These are phyloP conservation scores for Kwoniella botswanensis DNA, from an alignment of 768 basidiomycete genomes.

Conservation along the genomic window DNA sequence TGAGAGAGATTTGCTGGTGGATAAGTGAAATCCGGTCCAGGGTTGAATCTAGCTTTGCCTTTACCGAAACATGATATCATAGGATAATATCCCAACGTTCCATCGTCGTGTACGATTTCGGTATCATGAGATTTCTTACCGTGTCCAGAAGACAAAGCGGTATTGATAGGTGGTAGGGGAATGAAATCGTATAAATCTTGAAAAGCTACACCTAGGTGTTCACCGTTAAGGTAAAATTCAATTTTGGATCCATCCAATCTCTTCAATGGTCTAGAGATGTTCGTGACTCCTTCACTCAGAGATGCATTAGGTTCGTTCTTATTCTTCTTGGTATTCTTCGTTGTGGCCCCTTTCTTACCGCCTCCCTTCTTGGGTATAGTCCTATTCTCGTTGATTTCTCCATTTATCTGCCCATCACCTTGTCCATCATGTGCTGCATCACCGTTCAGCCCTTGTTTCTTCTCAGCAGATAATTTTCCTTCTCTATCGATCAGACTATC, in stretches of 20 bases:
- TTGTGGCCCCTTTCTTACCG: constrained; percentile 61
- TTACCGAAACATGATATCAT: constrained; percentile 92
- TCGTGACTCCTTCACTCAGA: neutral
- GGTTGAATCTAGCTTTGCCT: constrained; percentile 80
- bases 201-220: constrained; percentile 81
- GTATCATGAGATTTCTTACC: constrained; percentile 63
- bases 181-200: constrained; percentile 87
- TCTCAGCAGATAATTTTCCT: constrained; percentile 52
- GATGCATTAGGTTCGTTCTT: constrained; percentile 18
- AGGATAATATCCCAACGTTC: constrained; percentile 92
- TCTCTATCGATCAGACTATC: constrained; percentile 75
- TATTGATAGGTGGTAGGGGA: constrained; percentile 69
- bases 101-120: constrained; percentile 84
- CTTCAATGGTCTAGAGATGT: constrained; percentile 21
- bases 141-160: constrained; percentile 65
- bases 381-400: neutral
- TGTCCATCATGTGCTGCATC: constrained; percentile 2
- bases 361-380: constrained; percentile 9
- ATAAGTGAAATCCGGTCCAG: constrained; percentile 73
- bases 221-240: constrained; percentile 91
- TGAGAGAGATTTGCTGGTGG: constrained; percentile 32
- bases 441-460: constrained; percentile 15
- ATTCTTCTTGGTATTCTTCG: constrained; percentile 38
- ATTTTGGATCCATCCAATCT: constrained; percentile 66
- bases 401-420: neutral